A percentile compares a stretch with the other conserved stretches of the same genome.
Evolutionary conservation across 139 green algal genomes (phyloP).

Genomic region (Pleodorina starrii): DNA sequence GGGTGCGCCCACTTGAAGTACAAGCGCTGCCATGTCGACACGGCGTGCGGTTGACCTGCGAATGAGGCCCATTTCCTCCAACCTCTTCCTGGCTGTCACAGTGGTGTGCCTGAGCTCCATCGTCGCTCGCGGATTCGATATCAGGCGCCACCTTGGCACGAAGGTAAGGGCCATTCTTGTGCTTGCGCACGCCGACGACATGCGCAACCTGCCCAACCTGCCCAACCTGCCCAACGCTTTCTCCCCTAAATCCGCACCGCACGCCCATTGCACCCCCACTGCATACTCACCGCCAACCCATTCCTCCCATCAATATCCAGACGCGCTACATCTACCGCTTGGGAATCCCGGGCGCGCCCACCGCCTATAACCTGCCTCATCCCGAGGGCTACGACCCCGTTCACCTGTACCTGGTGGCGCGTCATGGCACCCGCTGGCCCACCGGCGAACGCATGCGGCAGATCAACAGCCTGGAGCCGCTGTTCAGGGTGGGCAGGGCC

Average conservation of each 20-base stretch:
- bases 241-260: too few relatives aligned
- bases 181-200: too few relatives aligned
- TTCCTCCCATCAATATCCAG: slow-evolving; percentile 47
- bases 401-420: slow-evolving; percentile 56
- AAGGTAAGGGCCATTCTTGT: slow-evolving; percentile 38
- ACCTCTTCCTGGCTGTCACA: neutral
- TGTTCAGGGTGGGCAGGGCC: slow-evolving; percentile 54
- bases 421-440: slow-evolving; percentile 64
- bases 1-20: too few relatives aligned
- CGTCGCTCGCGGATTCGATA: slow-evolving; percentile 4
- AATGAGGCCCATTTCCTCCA: neutral
- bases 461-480: slow-evolving; percentile 50
- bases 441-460: slow-evolving; percentile 52
- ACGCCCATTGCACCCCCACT: too few relatives aligned
- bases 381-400: slow-evolving; percentile 54
- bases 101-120: neutral
- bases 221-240: too few relatives aligned
- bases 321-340: slow-evolving; percentile 53
- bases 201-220: too few relatives aligned
- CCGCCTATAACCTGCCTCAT: slow-evolving; percentile 55
- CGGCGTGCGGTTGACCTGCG: neutral
- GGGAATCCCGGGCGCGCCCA: slow-evolving; percentile 38
- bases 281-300: too few relatives aligned
- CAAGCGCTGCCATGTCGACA: too few relatives aligned
- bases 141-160: slow-evolving; percentile 30